Evolutionary conservation across 257 asterid species (phyloP).

Genomic region (Handroanthus guayacan): DNA sequence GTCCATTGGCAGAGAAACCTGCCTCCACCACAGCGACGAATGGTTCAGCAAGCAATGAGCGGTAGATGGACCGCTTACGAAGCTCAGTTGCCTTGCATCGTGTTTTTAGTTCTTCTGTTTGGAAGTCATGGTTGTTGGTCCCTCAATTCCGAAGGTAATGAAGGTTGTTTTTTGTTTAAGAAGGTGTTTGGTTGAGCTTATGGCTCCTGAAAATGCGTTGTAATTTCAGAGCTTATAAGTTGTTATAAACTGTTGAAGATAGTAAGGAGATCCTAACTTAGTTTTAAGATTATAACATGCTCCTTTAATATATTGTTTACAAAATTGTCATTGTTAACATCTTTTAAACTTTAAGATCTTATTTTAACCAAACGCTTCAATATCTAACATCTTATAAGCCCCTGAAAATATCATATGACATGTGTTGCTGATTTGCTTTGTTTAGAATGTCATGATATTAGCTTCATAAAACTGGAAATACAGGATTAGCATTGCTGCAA

Average conservation of each 20-base stretch:
- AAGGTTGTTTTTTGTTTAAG: background rate
- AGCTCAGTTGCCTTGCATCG: conserved; percentile 52
- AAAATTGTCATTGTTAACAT: too few species aligned
- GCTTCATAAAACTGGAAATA: conserved; percentile 32
- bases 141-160: conserved; percentile 77
- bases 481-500: conserved; percentile 74
- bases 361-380: too few species aligned
- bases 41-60: conserved; percentile 68
- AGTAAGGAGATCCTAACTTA: too few species aligned
- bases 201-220: too few species aligned
- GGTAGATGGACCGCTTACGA: conserved; percentile 62
- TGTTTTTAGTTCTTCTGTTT: conserved; percentile 52
- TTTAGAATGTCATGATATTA: background rate
- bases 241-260: too few species aligned
- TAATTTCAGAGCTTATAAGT: too few species aligned
- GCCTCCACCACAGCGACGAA: conserved; percentile 58
- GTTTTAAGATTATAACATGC: background rate
- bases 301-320: too few species aligned
- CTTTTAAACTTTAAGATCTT: too few species aligned
- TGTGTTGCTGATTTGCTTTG: background rate
- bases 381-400: too few species aligned
- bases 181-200: too few species aligned
- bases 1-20: conserved; percentile 69
- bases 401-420: too few species aligned
- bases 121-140: conserved; percentile 55